Evolutionary conservation across 495 filamentous ascomycete species (phyloP).

Genomic region (Lasiosphaeria miniovina): DNA sequence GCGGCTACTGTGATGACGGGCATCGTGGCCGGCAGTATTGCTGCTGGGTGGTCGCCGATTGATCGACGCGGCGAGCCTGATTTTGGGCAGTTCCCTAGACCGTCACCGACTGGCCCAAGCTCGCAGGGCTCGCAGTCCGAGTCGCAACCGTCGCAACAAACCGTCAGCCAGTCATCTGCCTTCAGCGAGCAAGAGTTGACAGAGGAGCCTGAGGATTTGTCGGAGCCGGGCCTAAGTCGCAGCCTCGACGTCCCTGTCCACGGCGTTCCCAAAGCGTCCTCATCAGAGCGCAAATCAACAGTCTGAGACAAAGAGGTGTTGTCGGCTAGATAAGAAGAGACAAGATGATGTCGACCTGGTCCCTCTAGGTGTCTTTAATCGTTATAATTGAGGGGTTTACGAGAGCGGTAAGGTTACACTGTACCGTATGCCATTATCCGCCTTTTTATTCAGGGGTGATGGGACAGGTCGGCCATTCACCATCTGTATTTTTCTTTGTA

Average conservation of each 20-base stretch:
- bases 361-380: neutral
- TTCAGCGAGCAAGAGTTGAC: slow-evolving; percentile 26
- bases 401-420: no score
- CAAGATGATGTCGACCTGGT: neutral
- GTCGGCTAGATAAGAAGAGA: neutral
- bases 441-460: neutral
- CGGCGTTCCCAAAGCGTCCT: slow-evolving; percentile 39
- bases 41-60: slow-evolving; percentile 81
- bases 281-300: slow-evolving; percentile 29
- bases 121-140: slow-evolving; percentile 10
- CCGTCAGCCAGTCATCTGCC: slow-evolving; percentile 21
- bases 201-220: slow-evolving; percentile 40
- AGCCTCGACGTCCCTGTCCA: slow-evolving; percentile 40
- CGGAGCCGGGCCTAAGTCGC: slow-evolving; percentile 17
- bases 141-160: slow-evolving; percentile 26
- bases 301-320: neutral
- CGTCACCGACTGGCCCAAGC: slow-evolving; percentile 8
- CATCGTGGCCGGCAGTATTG: slow-evolving; percentile 82
- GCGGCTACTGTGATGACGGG: slow-evolving; percentile 84
- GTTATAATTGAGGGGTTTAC: neutral
- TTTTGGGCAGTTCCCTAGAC: slow-evolving; percentile 26
- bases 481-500: neutral
- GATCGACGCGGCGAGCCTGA: slow-evolving; percentile 44
- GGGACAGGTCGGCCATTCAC: neutral
- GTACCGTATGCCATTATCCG: neutral